phyloP scores from a whole-genome alignment of 2,329 filamentous ascomycete genomes.

The Lachnellula subtilissima region DNA sequence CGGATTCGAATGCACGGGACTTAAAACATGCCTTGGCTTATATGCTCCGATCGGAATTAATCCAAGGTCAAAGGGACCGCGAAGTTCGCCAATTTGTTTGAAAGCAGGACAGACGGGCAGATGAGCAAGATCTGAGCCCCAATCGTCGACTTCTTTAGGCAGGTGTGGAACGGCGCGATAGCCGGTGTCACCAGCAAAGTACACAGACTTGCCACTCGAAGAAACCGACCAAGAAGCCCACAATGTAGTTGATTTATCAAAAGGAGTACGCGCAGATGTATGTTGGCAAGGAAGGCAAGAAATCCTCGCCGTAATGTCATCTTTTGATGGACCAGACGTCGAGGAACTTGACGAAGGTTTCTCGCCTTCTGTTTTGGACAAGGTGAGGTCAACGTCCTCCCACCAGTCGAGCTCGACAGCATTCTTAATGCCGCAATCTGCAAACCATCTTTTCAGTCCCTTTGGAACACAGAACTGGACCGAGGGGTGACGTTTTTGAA shows the following conservation, averaged over 20 bases:
- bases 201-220: conserved; percentile 71
- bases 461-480: conserved; percentile 85
- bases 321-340: conserved; percentile 17
- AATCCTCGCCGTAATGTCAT: conserved; percentile 63
- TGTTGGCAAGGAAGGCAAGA: conserved; percentile 82
- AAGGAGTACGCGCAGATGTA: conserved; percentile 59
- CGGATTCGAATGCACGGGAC: conserved; percentile 76
- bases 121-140: conserved; percentile 59
- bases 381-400: conserved; percentile 68
- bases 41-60: conserved; percentile 92
- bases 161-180: conserved; percentile 71
- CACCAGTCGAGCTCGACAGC: conserved; percentile 94
- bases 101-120: conserved; percentile 80
- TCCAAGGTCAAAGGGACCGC: conserved; percentile 84
- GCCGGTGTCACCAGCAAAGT: conserved; percentile 84
- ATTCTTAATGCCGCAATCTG: conserved; percentile 60
- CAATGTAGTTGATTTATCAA: conserved; percentile 67
- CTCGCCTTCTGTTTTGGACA: conserved; percentile 41
- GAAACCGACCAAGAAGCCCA: conserved; percentile 83
- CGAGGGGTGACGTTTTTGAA: conserved; percentile 65
- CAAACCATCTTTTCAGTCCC: conserved; percentile 79
- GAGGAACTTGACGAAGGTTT: conserved; percentile 22
- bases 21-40: conserved; percentile 65
- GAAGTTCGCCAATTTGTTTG: conserved; percentile 70
- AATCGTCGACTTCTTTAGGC: conserved; percentile 61